Conservation (phyloP, 2,329 filamentous ascomycete species). For the Hortaea werneckii region DNA sequence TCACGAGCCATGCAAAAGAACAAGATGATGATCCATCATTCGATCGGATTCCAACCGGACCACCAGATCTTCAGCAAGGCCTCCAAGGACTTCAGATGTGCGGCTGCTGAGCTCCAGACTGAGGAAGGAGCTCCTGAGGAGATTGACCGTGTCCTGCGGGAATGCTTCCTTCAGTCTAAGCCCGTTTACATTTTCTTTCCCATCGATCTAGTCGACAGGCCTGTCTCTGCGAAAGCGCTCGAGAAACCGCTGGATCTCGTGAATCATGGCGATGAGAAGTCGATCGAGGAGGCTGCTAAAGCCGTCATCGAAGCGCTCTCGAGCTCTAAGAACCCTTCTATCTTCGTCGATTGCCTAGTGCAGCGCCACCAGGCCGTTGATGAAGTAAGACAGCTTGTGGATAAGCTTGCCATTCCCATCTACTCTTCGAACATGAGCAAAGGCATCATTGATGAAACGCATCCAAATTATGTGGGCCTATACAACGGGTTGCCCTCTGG, state of each 20-base stretch:
- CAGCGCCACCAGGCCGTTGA: slow-evolving; percentile 28
- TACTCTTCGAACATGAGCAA: slow-evolving; percentile 35
- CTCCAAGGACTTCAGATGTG: slow-evolving; percentile 27
- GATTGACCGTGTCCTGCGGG: slow-evolving; percentile 34
- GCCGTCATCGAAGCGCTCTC: slow-evolving; percentile 26
- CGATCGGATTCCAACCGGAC: slow-evolving; percentile 31
- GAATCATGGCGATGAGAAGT: slow-evolving; percentile 19
- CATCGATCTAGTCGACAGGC: slow-evolving; percentile 27
- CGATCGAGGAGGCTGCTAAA: slow-evolving; percentile 21
- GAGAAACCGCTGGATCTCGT: slow-evolving; percentile 28
- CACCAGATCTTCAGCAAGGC: slow-evolving; percentile 34
- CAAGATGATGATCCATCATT: slow-evolving; percentile 38
- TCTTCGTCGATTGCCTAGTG: slow-evolving; percentile 32
- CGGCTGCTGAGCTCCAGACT: slow-evolving; percentile 33
- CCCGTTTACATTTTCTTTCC: slow-evolving; percentile 38
- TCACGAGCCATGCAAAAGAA: slow-evolving; percentile 31
- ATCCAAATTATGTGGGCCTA: slow-evolving; percentile 30
- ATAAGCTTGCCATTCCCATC: slow-evolving; percentile 27
- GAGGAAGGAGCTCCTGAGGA: slow-evolving; percentile 30
- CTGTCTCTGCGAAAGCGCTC: slow-evolving; percentile 30
- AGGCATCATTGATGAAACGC: slow-evolving; percentile 32
- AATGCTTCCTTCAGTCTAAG: slow-evolving; percentile 32
- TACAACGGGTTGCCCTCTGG: slow-evolving; percentile 32
- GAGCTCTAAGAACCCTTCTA: slow-evolving; percentile 26
- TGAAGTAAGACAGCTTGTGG: slow-evolving; percentile 26